These are phyloP conservation scores for Trichosporon sp. DNA, from an alignment of 1,284 basidiomycete species.

Conservation along the genomic window DNA sequence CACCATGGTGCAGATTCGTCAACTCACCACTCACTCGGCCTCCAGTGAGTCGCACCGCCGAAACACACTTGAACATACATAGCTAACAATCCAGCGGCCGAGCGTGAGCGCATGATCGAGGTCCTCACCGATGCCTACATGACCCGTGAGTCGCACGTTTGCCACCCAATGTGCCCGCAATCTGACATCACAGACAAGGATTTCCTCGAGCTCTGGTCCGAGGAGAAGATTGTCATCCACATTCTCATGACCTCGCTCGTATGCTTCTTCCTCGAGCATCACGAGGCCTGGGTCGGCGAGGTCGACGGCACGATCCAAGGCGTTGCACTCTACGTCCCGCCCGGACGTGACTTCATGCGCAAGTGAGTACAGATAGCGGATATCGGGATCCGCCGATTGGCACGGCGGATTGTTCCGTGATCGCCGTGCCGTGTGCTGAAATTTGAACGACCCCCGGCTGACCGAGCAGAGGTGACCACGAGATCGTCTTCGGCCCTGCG, in stretches of 20 bases:
- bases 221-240: not conserved
- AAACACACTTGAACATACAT: not conserved
- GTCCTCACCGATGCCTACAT: slow-evolving; percentile 10
- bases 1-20: slow-evolving; percentile 2
- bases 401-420: not conserved
- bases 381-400: not conserved
- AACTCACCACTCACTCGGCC: not conserved
- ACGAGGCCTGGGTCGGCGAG: slow-evolving; percentile 2
- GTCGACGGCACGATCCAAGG: not conserved
- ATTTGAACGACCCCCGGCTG: not conserved
- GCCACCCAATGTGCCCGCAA: not conserved
- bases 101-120: slow-evolving; percentile 8
- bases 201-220: slow-evolving; percentile 1
- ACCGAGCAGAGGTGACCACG: not conserved
- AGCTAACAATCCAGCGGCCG: not conserved
- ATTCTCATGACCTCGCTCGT: slow-evolving; percentile 1
- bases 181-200: not conserved
- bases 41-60: not conserved
- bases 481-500: not conserved
- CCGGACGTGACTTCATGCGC: slow-evolving; percentile 4
- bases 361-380: slow-evolving; percentile 5
- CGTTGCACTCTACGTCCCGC: not conserved
- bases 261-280: not conserved
- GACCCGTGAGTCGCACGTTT: slow-evolving; percentile 1
- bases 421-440: not conserved